phyloP scores from a whole-genome alignment of 805 yeast species.

The Scheffersomyces spartinae region DNA sequence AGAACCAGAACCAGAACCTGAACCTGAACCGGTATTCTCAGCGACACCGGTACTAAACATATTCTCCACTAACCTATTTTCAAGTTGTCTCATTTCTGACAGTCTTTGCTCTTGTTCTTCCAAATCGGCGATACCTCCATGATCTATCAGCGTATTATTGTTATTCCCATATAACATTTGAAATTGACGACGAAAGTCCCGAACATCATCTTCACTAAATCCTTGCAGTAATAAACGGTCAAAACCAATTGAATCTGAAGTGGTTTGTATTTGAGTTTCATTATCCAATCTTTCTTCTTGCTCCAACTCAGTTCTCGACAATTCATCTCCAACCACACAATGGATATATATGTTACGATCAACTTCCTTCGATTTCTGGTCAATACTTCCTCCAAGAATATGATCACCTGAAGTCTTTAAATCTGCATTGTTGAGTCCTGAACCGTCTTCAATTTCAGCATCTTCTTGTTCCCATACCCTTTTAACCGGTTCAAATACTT shows the following conservation, averaged over 20 bases:
- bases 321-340: constrained; percentile 64
- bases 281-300: constrained; percentile 50
- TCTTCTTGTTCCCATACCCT: constrained; percentile 7
- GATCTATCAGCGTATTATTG: constrained; percentile 6
- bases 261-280: constrained; percentile 38
- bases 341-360: constrained; percentile 48
- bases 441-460: constrained; percentile 2
- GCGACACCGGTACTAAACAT: constrained; percentile 47
- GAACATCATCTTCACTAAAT: constrained; percentile 66
- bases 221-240: constrained; percentile 79
- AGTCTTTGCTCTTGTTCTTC: constrained; percentile 32
- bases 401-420: no score
- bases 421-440: constrained; percentile 2
- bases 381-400: constrained; percentile 5
- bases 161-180: constrained; percentile 48
- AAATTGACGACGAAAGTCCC: constrained; percentile 64
- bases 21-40: constrained; percentile 9
- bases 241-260: constrained; percentile 71
- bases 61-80: constrained; percentile 82
- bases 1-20: constrained; percentile 2
- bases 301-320: constrained; percentile 42
- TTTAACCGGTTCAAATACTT: constrained; percentile 25
- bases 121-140: constrained; percentile 19
- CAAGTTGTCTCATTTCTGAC: constrained; percentile 45
- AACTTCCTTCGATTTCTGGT: constrained; percentile 2